phyloP scores from a whole-genome alignment of 2,329 filamentous ascomycete species.

The Cladosporium sp. region DNA sequence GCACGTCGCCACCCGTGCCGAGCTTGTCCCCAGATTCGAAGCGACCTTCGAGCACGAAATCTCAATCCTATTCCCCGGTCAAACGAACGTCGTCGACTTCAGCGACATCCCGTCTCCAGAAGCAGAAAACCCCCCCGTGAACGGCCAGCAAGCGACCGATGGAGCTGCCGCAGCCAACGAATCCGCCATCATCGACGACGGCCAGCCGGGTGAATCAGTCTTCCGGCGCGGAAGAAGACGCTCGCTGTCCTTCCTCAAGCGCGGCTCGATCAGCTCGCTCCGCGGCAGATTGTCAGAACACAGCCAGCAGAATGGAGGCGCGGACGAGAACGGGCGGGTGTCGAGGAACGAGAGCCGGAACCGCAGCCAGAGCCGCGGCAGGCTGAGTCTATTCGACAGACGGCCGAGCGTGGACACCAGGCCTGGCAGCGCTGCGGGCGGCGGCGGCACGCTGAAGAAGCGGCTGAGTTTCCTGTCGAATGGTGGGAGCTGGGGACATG shows the following conservation, averaged over 20 bases:
- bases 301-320: conserved; percentile 12
- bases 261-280: conserved; percentile 22
- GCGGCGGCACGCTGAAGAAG: conserved; percentile 61
- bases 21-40: conserved; percentile 36
- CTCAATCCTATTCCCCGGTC: conserved; percentile 33
- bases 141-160: conserved; percentile 13
- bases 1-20: conserved; percentile 44
- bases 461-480: conserved; percentile 71
- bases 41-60: conserved; percentile 40
- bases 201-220: conserved; percentile 3
- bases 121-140: neutral
- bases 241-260: conserved; percentile 26
- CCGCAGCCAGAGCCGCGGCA: conserved; percentile 6
- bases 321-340: conserved; percentile 9
- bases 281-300: conserved; percentile 13
- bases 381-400: conserved; percentile 7
- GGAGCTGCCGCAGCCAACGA: conserved; percentile 9
- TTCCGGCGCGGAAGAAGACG: conserved; percentile 15
- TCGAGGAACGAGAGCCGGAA: neutral
- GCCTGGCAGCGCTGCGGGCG: conserved; percentile 13
- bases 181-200: conserved; percentile 10
- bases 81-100: conserved; percentile 19
- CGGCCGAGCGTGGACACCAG: conserved; percentile 3
- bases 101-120: conserved; percentile 6
- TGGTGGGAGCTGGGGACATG: conserved; percentile 56